These are phyloP conservation scores for Chaetoscypha palmicola DNA, from an alignment of 2,329 filamentous ascomycete genomes.

Conservation along the genomic window DNA sequence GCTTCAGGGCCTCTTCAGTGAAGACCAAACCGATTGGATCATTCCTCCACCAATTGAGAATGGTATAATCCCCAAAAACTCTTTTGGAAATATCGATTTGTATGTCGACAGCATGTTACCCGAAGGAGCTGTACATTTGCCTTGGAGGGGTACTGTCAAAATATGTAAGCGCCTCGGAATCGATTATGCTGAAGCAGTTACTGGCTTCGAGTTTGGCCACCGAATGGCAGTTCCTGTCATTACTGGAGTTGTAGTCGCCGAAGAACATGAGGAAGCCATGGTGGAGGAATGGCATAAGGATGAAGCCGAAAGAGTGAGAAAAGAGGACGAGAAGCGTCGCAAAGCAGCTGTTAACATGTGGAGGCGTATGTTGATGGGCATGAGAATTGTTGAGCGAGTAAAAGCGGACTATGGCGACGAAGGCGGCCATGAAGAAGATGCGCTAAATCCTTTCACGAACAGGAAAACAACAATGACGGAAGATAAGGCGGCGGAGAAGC, in stretches of 20 bases:
- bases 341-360: constrained; percentile 69
- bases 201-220: constrained; percentile 93
- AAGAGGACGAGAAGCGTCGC: constrained; percentile 76
- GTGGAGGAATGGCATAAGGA: constrained; percentile 74
- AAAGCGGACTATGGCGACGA: constrained; percentile 65
- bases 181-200: constrained; percentile 89
- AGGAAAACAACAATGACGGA: constrained; percentile 30
- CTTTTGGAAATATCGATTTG: constrained; percentile 93
- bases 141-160: constrained; percentile 66
- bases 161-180: constrained; percentile 80
- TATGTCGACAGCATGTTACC: constrained; percentile 94
- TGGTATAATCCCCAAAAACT: constrained; percentile 86
- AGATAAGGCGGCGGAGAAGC: constrained; percentile 25
- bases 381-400: constrained; percentile 75
- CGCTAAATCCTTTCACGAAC: constrained; percentile 47
- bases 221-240: constrained; percentile 91
- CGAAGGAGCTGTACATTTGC: constrained; percentile 73
- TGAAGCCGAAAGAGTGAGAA: constrained; percentile 65
- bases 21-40: constrained; percentile 89
- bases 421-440: constrained; percentile 44
- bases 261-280: constrained; percentile 67
- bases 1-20: constrained; percentile 76
- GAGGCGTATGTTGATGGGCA: constrained; percentile 79
- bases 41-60: constrained; percentile 80
- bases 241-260: constrained; percentile 80